These are phyloP conservation scores for Scedosporium apiospermum DNA, from an alignment of 2,329 filamentous ascomycete species.

Conservation along the genomic window DNA sequence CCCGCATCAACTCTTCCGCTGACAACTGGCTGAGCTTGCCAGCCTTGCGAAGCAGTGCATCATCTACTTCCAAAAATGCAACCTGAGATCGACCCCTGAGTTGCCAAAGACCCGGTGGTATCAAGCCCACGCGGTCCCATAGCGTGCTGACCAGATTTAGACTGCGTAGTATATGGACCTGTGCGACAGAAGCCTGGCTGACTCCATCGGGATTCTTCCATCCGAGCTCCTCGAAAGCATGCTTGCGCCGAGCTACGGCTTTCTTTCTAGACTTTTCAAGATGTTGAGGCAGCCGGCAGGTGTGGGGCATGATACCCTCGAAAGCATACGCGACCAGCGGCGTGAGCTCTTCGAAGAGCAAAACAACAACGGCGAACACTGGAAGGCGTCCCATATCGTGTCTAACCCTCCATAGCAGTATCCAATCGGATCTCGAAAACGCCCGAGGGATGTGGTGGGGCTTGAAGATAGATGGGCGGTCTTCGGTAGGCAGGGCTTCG, in stretches of 20 bases:
- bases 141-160: slow-evolving; percentile 34
- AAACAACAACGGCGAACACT: slow-evolving; percentile 63
- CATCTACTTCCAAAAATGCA: slow-evolving; percentile 60
- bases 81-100: slow-evolving; percentile 43
- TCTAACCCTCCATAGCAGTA: slow-evolving; percentile 57
- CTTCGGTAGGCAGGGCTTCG: slow-evolving; percentile 40
- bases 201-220: slow-evolving; percentile 23
- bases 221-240: slow-evolving; percentile 36
- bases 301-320: slow-evolving; percentile 62
- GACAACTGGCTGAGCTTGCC: slow-evolving; percentile 52
- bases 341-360: slow-evolving; percentile 79
- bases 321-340: slow-evolving; percentile 68
- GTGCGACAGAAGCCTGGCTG: slow-evolving; percentile 15
- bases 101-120: slow-evolving; percentile 41
- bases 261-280: slow-evolving; percentile 30
- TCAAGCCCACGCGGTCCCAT: slow-evolving; percentile 41
- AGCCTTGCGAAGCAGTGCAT: slow-evolving; percentile 53
- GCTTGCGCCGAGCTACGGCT: slow-evolving; percentile 29
- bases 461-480: slow-evolving; percentile 31
- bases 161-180: slow-evolving; percentile 29
- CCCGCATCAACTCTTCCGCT: slow-evolving; percentile 56
- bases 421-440: slow-evolving; percentile 56
- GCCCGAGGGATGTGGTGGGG: slow-evolving; percentile 23
- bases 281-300: slow-evolving; percentile 76
- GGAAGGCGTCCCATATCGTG: slow-evolving; percentile 73